Percentiles rank a stretch among this genome's conserved stretches.
Evolutionary conservation across 768 basidiomycete species (phyloP).

Genomic region (Boletus bicolor): DNA sequence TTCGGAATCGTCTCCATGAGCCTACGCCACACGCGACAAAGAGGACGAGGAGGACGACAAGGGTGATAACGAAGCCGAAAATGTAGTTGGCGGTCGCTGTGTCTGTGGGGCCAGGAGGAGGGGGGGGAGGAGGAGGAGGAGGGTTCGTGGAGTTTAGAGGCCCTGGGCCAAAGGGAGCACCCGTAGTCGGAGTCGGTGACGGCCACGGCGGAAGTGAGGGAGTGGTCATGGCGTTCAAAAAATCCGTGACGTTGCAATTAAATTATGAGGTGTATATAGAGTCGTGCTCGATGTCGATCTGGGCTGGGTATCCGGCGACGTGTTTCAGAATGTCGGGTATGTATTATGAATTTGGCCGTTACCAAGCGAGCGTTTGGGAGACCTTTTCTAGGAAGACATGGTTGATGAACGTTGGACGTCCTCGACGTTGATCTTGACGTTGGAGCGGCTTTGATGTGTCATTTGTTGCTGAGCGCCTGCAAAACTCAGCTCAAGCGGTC

Average conservation of each 20-base stretch:
- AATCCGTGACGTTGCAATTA: not conserved
- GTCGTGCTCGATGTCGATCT: conserved; percentile 7
- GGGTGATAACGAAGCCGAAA: conserved; percentile 34
- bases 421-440: not conserved
- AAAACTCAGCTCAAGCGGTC: not conserved
- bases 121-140: not conserved
- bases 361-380: conserved; percentile 4
- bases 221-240: conserved; percentile 9
- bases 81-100: conserved; percentile 27
- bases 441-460: not conserved
- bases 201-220: not conserved
- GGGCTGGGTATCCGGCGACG: conserved; percentile 1
- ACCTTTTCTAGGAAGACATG: not conserved
- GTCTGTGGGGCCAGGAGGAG: not conserved
- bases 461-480: not conserved
- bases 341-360: not conserved
- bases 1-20: conserved; percentile 39
- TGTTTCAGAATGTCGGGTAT: conserved; percentile 18
- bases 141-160: not conserved
- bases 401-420: not conserved
- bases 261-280: not conserved
- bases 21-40: conserved; percentile 51
- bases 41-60: conserved; percentile 39
- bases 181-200: not conserved
- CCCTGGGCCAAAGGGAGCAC: not conserved